A percentile compares a stretch with the other conserved stretches of the same genome.
These are phyloP conservation scores for Canavalia ensiformis DNA, from an alignment of 306 rosid genomes.

Conservation along the genomic window DNA sequence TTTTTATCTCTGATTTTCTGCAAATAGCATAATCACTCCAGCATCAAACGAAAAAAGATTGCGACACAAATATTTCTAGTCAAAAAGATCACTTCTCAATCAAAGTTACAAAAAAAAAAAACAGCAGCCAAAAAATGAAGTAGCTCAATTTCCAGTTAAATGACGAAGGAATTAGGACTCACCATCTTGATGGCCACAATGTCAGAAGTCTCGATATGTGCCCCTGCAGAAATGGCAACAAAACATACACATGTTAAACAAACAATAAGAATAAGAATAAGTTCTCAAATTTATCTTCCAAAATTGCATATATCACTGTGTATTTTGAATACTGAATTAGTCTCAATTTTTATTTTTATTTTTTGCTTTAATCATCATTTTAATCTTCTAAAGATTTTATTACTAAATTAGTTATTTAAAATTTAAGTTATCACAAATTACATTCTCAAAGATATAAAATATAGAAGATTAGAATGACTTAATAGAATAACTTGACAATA, in stretches of 20 bases:
- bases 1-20: neutral
- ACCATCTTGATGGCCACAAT: slow-evolving; percentile 78
- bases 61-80: neutral
- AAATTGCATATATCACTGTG: neutral
- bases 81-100: neutral
- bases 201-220: slow-evolving; percentile 63
- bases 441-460: neutral
- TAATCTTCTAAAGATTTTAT: neutral
- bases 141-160: neutral
- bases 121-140: neutral
- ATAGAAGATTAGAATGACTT: no score
- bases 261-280: neutral
- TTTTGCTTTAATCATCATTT: neutral
- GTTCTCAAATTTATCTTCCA: neutral
- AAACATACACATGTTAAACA: neutral
- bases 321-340: no score
- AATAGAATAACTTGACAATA: no score
- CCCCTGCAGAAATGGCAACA: slow-evolving; percentile 50
- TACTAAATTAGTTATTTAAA: neutral
- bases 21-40: neutral
- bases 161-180: slow-evolving; percentile 38
- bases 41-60: neutral
- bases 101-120: slow-evolving; percentile 13
- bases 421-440: neutral
- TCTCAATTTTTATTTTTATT: no score